These are phyloP conservation scores for Yarrowia hollandica DNA, from an alignment of 805 yeast genomes.

Conservation along the genomic window DNA sequence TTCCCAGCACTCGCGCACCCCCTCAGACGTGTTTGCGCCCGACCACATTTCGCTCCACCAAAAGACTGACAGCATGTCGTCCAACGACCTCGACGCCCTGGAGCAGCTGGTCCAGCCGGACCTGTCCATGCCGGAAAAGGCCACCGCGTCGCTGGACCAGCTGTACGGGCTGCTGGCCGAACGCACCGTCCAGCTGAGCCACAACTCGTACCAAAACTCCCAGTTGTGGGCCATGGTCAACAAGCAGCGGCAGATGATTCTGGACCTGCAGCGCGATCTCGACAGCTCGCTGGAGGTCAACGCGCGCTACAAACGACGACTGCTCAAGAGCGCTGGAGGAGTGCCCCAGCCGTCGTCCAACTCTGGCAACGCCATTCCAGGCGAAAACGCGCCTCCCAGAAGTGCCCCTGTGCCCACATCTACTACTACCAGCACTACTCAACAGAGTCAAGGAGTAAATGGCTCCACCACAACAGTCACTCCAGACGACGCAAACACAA, in stretches of 20 bases:
- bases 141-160: conserved; percentile 21
- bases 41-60: conserved; percentile 20
- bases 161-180: conserved; percentile 32
- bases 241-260: conserved; percentile 35
- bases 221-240: conserved; percentile 36
- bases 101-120: conserved; percentile 25
- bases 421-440: too few species aligned
- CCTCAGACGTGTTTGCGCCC: conserved; percentile 17
- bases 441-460: too few species aligned
- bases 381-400: background rate
- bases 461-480: too few species aligned
- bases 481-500: background rate
- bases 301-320: conserved; percentile 20
- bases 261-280: conserved; percentile 35
- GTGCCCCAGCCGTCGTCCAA: too few species aligned
- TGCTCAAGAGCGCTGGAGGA: background rate
- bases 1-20: conserved; percentile 1
- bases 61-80: background rate
- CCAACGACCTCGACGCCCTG: conserved; percentile 10
- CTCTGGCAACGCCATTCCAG: background rate
- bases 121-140: conserved; percentile 24
- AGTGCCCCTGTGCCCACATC: too few species aligned
- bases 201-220: conserved; percentile 34
- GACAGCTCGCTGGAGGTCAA: conserved; percentile 32
- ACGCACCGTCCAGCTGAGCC: conserved; percentile 32